Evolutionary conservation across 129 eudicot genomes (phyloP), one percentile per base, ranked within the genome.

Genomic region (Cynara cardunculus): DNA sequence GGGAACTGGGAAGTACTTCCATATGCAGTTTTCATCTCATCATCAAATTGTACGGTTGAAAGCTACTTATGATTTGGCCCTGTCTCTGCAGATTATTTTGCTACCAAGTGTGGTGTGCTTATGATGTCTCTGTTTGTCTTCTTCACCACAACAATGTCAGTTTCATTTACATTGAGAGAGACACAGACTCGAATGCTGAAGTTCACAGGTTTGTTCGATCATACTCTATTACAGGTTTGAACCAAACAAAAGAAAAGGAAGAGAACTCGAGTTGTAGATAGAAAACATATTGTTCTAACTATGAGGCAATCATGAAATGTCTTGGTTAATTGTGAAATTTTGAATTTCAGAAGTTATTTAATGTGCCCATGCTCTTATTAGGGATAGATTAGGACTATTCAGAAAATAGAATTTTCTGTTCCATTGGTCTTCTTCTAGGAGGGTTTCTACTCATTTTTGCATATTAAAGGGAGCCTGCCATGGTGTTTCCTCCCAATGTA

Each of bases 81-180:
- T 69, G 35, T 78, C 56, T 56, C 28, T 80, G 92, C 97, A 95
- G 99, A 96, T 73, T 96, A 92, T 76, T 89, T 96, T 74, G 99
- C 93, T 69, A 96, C 97, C 9, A 96, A 96, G 78, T 96, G 99
- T 83, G 99, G 99, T 16, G 99, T 96, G 80, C 89, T 96, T 69
- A 90, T 96, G 97, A 96, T 96, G 99, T 96, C 99, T 28, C 91
- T 96, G 71, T 96, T 96, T 88, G 99, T 96, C 70, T 96, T 96
- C 94, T 96, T 96, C 94, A 96, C 99, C 71, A 96, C 99, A 25
- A 96, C 99, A 71, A 96, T 96, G 99, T 96, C 99, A 18, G 99
- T 96, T 81, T 96, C 99, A 44, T 96, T 96, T 86, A 96, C 99
- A 19, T 81, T 96, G 81, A 89, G 99, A 82, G 99, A 96, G 91